These are phyloP conservation scores for Yarrowia sp. DNA, from an alignment of 805 yeast genomes.

Conservation along the genomic window DNA sequence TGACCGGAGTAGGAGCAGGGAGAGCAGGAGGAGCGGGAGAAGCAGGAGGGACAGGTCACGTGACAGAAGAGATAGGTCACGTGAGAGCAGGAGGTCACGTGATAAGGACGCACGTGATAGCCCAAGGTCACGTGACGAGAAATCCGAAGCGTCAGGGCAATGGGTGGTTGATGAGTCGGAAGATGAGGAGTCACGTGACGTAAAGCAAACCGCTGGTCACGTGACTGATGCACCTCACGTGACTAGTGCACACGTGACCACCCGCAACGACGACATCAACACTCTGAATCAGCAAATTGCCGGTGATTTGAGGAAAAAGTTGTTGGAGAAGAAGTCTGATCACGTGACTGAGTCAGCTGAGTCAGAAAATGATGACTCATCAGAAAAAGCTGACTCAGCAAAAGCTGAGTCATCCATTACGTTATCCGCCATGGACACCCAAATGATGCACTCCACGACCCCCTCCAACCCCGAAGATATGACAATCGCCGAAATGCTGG, in stretches of 20 bases:
- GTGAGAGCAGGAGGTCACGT: not conserved
- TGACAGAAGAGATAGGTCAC: not conserved
- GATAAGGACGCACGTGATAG: not conserved
- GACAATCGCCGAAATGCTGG: conserved; percentile 42
- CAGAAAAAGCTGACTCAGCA: not conserved
- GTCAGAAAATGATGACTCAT: not conserved
- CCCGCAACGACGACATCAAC: not conserved
- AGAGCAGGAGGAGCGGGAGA: not conserved
- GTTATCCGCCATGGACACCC: conserved; percentile 18
- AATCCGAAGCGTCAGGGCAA: not conserved
- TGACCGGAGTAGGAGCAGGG: conserved; percentile 3
- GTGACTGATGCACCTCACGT: no score
- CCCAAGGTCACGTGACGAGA: not conserved
- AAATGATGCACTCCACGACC: not conserved
- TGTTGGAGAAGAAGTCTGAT: not conserved
- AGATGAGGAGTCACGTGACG: not conserved
- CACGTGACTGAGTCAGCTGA: not conserved
- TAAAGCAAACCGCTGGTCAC: not conserved
- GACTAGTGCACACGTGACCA: not conserved
- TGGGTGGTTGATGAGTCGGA: conserved; percentile 16
- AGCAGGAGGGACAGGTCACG: not conserved
- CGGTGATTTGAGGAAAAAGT: not conserved
- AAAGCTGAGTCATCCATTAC: not conserved
- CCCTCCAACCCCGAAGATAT: conserved; percentile 37
- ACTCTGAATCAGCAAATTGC: conserved; percentile 11